These are phyloP conservation scores for Cnidoscolus chayamansa DNA, from an alignment of 441 rosid species.

Conservation along the genomic window DNA sequence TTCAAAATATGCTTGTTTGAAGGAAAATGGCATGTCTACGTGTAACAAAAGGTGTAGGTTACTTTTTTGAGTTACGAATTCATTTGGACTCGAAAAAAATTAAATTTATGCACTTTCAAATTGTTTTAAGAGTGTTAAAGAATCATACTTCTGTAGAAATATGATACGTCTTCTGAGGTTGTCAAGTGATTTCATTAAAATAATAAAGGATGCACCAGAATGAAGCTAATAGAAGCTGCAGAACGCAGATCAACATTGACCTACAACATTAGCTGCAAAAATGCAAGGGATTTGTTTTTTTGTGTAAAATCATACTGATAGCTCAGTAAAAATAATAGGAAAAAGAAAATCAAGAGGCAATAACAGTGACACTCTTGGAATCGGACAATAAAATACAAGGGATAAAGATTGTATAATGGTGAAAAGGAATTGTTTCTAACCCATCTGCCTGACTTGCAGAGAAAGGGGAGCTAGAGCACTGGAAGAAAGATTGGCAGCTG, in stretches of 20 bases:
- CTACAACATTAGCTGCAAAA: not conserved
- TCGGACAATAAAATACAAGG: not conserved
- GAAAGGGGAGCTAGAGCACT: constrained; percentile 96
- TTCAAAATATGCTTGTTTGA: not conserved
- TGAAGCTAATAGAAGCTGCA: not conserved
- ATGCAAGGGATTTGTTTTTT: too few relatives aligned
- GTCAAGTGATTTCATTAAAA: not conserved
- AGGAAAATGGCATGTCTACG: not conserved
- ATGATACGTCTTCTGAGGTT: not conserved
- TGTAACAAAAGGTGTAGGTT: not conserved
- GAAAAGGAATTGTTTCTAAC: not conserved
- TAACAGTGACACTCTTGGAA: not conserved
- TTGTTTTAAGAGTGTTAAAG: not conserved
- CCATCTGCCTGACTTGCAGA: constrained; percentile 42
- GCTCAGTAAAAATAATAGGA: not conserved
- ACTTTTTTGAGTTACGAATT: not conserved
- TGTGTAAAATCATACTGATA: not conserved
- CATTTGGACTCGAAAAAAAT: not conserved
- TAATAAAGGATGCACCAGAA: not conserved
- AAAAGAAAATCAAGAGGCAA: not conserved
- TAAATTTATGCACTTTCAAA: not conserved
- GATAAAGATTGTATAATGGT: not conserved
- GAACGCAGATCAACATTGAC: not conserved
- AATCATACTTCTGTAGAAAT: not conserved
- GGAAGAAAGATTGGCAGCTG: constrained; percentile 91